phyloP scores from a whole-genome alignment of 1,284 basidiomycete genomes.

The Anthracocystis setariae region DNA sequence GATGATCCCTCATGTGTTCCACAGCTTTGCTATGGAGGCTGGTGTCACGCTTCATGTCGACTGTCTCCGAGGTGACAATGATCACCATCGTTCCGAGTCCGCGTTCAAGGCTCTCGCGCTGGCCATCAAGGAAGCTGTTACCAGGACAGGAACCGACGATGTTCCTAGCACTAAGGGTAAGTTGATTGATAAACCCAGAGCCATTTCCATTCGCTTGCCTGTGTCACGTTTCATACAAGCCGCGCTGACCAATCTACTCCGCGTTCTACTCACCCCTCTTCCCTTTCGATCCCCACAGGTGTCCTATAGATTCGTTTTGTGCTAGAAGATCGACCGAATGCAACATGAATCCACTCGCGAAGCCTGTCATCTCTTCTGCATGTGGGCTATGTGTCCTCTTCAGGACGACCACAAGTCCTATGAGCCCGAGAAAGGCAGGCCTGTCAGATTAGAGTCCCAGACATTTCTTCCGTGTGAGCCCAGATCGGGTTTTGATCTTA shows the following conservation, averaged over 20 bases:
- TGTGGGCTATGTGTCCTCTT: too few species aligned
- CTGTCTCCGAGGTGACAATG: constrained; percentile 91
- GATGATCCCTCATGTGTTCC: constrained; percentile 95
- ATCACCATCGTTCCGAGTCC: constrained; percentile 97
- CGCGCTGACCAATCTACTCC: background rate
- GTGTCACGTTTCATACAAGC: background rate
- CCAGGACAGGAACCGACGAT: constrained; percentile 86
- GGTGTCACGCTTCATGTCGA: constrained; percentile 94
- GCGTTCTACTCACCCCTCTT: too few species aligned
- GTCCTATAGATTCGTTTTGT: too few species aligned
- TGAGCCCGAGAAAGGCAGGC: too few species aligned
- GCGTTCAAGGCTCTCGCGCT: constrained; percentile 97
- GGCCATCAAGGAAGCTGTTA: constrained; percentile 92
- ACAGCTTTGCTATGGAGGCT: constrained; percentile 89
- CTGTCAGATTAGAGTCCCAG: too few species aligned
- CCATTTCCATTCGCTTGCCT: background rate
- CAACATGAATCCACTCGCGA: too few species aligned
- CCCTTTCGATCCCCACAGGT: too few species aligned
- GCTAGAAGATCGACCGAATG: too few species aligned
- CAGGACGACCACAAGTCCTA: too few species aligned
- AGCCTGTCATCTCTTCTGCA: too few species aligned
- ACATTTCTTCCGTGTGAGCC: too few species aligned
- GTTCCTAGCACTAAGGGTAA: constrained; percentile 96
- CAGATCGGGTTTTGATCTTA: too few species aligned
- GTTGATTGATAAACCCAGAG: constrained; percentile 12